Conservation (phyloP, 441 rosid species). For the Metrosideros polymorpha region DNA sequence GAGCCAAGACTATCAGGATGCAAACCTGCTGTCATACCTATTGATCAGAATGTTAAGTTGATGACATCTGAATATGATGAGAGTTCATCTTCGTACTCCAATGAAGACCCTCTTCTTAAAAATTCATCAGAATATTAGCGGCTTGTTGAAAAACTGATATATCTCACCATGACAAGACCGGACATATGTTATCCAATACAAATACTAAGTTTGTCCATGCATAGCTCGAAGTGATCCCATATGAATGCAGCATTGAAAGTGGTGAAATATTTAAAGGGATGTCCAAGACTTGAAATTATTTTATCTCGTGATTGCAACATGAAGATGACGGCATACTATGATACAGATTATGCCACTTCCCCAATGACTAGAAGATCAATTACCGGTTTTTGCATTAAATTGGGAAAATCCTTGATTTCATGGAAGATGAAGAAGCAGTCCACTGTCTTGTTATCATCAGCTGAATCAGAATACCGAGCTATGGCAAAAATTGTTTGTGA, state of each 20-base stretch:
- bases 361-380: neutral
- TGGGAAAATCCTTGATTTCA: neutral
- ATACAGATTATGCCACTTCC: too few relatives aligned
- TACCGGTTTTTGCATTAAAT: neutral
- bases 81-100: too few relatives aligned
- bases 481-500: neutral
- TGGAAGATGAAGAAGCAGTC: neutral
- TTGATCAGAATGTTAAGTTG: too few relatives aligned
- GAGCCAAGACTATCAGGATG: neutral
- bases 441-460: neutral
- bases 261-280: neutral
- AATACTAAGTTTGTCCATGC: neutral
- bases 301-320: neutral
- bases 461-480: neutral
- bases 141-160: neutral
- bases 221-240: neutral
- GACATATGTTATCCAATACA: neutral
- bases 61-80: too few relatives aligned
- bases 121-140: neutral
- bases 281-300: neutral
- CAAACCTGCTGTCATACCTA: neutral
- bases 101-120: accelerated
- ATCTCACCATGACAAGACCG: neutral
- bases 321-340: neutral
- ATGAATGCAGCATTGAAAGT: neutral